Evolutionary conservation across 371 early-diverging fungal genomes (phyloP).

Genomic region (Lichtheimia hyalospora): DNA sequence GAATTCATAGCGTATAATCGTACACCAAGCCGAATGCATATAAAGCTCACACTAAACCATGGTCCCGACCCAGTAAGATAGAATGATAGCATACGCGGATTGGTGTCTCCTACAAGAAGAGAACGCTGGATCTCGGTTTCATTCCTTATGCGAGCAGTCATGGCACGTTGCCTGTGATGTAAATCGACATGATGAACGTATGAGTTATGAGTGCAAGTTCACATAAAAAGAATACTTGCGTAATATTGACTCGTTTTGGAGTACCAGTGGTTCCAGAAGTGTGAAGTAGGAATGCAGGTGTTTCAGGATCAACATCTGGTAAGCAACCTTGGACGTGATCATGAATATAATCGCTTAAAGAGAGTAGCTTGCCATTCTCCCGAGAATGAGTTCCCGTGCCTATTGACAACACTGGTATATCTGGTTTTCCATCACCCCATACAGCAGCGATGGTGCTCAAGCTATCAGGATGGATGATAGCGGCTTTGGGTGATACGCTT

Average conservation of each 20-base stretch:
- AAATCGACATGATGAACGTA: too few species aligned
- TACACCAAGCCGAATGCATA: too few species aligned
- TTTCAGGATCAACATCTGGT: background rate
- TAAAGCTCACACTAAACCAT: too few species aligned
- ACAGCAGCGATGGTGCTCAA: background rate
- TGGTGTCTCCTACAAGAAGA: too few species aligned
- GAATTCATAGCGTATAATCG: too few species aligned
- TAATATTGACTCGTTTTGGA: background rate
- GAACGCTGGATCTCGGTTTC: too few species aligned
- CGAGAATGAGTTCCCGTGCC: too few species aligned
- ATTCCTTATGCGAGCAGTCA: too few species aligned
- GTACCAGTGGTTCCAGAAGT: background rate
- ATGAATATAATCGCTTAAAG: background rate
- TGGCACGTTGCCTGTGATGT: too few species aligned
- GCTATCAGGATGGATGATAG: background rate
- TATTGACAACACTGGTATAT: background rate
- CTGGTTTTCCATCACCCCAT: background rate
- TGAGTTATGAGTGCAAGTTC: too few species aligned
- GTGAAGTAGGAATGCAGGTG: background rate
- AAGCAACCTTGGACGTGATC: background rate
- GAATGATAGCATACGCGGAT: too few species aligned
- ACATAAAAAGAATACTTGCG: background rate
- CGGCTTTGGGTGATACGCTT: background rate
- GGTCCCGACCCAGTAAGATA: too few species aligned
- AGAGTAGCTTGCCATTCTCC: background rate